Conservation (phyloP, 495 filamentous ascomycete species). For the Penicillium maclennaniae region DNA sequence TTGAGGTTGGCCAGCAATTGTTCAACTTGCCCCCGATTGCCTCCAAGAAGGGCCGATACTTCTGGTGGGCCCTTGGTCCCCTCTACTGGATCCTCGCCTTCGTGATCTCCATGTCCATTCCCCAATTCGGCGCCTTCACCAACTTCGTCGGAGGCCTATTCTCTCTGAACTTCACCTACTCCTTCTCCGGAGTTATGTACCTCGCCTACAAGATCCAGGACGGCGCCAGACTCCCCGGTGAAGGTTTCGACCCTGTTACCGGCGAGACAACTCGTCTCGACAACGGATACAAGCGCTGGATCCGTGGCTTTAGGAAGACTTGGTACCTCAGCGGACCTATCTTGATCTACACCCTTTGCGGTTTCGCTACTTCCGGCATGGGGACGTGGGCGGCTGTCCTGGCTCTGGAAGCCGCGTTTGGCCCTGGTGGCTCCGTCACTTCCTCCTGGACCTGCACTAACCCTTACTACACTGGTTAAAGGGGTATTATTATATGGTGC, state of each 20-base stretch:
- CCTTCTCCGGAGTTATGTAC: conserved; percentile 40
- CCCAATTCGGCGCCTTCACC: conserved; percentile 38
- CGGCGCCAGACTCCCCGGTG: conserved; percentile 35
- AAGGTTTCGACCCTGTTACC: conserved; percentile 46
- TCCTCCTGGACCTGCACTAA: too few species aligned
- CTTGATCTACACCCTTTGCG: conserved; percentile 22
- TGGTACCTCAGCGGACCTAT: conserved; percentile 21
- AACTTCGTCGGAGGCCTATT: conserved; percentile 28
- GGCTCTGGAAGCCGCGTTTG: too few species aligned
- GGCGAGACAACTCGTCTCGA: conserved; percentile 33
- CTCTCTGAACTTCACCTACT: conserved; percentile 46
- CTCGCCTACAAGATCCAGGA: conserved; percentile 40
- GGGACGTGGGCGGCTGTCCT: conserved; percentile 28
- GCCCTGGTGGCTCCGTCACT: too few species aligned
- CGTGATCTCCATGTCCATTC: conserved; percentile 42
- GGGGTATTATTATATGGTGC: too few species aligned
- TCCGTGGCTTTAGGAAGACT: conserved; percentile 26
- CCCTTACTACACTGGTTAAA: too few species aligned
- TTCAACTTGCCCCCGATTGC: conserved; percentile 47
- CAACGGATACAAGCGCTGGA: conserved; percentile 34
- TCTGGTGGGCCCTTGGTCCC: conserved; percentile 50
- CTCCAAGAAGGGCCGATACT: conserved; percentile 39
- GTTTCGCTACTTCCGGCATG: conserved; percentile 25
- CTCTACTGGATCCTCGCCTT: conserved; percentile 54
- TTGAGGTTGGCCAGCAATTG: conserved; percentile 52